Evolutionary conservation across 345 rosid species (phyloP).

Genomic region (Excoecaria agallocha): DNA sequence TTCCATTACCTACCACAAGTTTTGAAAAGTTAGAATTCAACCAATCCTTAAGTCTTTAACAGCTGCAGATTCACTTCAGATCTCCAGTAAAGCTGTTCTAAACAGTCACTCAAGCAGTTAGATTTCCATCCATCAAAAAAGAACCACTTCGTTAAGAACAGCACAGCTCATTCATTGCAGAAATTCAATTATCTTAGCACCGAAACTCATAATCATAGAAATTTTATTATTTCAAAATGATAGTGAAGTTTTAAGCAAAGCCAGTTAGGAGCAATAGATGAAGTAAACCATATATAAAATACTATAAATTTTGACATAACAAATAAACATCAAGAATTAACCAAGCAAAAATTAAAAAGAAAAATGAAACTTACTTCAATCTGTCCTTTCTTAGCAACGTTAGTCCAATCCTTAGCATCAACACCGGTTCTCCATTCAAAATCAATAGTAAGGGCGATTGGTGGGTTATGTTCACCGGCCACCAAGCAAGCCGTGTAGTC

Average conservation of each 20-base stretch:
- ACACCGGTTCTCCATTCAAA: conserved; percentile 83
- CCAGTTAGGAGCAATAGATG: no score
- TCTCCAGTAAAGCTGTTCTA: not conserved
- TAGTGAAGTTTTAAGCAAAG: no score
- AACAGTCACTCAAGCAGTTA: not conserved
- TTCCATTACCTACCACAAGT: conserved; percentile 49
- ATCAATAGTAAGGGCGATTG: conserved; percentile 41
- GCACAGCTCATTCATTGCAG: not conserved
- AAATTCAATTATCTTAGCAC: not conserved
- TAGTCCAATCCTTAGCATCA: conserved; percentile 73
- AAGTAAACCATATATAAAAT: no score
- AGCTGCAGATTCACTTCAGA: not conserved
- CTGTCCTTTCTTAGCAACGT: conserved; percentile 67
- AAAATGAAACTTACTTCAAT: conserved; percentile 50
- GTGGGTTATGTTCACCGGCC: conserved; percentile 36
- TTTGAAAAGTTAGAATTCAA: conserved; percentile 7
- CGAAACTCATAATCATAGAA: not conserved
- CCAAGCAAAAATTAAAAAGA: not conserved
- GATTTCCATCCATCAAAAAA: not conserved
- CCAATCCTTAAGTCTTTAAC: not conserved
- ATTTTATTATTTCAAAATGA: no score
- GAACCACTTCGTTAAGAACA: not conserved
- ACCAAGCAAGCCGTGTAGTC: conserved; percentile 66
- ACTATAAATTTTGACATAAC: no score
- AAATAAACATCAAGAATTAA: not conserved